Conservation (phyloP, 2,329 filamentous ascomycete species). For the Stachybotrys elegans region DNA sequence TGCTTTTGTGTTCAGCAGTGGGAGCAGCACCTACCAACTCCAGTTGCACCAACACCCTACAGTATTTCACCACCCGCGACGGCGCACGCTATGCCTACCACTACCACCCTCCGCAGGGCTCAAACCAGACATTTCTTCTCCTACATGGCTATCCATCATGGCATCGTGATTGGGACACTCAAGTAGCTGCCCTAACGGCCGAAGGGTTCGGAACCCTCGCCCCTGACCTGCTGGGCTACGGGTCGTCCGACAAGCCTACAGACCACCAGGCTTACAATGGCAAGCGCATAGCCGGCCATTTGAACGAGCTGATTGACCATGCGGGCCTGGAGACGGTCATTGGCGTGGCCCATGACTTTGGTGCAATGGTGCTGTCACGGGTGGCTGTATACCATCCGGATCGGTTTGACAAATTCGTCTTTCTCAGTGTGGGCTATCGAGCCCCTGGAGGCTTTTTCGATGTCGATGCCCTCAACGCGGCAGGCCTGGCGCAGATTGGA, state of each 20-base stretch:
- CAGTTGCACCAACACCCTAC: neutral
- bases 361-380: conserved; percentile 8
- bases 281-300: conserved; percentile 8
- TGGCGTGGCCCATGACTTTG: conserved; percentile 14
- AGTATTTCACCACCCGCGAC: neutral
- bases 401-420: conserved; percentile 5
- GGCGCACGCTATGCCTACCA: conserved; percentile 7
- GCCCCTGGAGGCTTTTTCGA: conserved; percentile 9
- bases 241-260: conserved; percentile 10
- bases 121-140: conserved; percentile 11
- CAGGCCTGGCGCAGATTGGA: conserved; percentile 5
- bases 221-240: conserved; percentile 16
- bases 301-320: conserved; percentile 10
- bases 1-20: too few relatives aligned
- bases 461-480: conserved; percentile 11
- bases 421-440: conserved; percentile 9
- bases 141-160: conserved; percentile 15
- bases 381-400: conserved; percentile 10
- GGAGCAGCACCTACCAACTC: too few relatives aligned
- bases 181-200: conserved; percentile 8
- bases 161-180: conserved; percentile 12
- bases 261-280: conserved; percentile 10
- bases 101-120: conserved; percentile 1
- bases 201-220: conserved; percentile 12
- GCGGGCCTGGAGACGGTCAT: conserved; percentile 9